Base-by-base conservation (phyloP, 1,284 basidiomycete species). In the Pascua guehoae region DNA sequence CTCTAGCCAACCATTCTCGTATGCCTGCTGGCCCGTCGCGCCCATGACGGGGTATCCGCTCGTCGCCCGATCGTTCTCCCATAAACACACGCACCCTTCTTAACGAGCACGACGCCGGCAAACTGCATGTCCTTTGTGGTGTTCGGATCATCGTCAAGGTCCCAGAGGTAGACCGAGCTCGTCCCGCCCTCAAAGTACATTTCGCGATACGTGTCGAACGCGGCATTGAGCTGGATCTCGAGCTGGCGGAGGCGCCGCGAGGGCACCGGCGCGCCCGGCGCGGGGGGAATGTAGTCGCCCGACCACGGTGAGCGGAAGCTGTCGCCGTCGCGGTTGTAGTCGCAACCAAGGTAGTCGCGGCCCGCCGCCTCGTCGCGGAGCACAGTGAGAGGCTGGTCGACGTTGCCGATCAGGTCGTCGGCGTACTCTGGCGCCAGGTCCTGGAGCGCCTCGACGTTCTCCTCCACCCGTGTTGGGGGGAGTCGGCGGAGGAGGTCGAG, bases 141-240 rank as follows among this genome's bases (percentile, higher is more conserved):
- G 5, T 50, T 40, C 0, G 64, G 55, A 18, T 91, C 91, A 64
- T 96, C 93, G 57, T 97, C 94, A 17, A 95, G 82, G 72, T 98
- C 96, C 96, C 96, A 99, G 12, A 99, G 85, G 77, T 96, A 99
- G 15, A 96, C 95, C 16, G 89, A 93, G n/a, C 93, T 96, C 1
- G 91, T 86, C 5, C 96, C 96, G 7, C 94, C 93, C 76, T 98
- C 95, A 77, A 86, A 97, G 81, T 98, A 98, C 91, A 98, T 86
- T 77, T 98, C 93, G 47, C 94, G 85, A 75, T 99, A 99, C 2
- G 92, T 93, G 73, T 97, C 93, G 69, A 99, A 98, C 1, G 93
- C 94, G 64, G 93, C 89, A 71, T 98, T 98, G 43, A 95, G 89
- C 18, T 87, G 82, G 58, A 95, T 85, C 78, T 99, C 96, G 38